Evolutionary conservation across 768 basidiomycete species (phyloP).

Genomic region (Mycena venus): DNA sequence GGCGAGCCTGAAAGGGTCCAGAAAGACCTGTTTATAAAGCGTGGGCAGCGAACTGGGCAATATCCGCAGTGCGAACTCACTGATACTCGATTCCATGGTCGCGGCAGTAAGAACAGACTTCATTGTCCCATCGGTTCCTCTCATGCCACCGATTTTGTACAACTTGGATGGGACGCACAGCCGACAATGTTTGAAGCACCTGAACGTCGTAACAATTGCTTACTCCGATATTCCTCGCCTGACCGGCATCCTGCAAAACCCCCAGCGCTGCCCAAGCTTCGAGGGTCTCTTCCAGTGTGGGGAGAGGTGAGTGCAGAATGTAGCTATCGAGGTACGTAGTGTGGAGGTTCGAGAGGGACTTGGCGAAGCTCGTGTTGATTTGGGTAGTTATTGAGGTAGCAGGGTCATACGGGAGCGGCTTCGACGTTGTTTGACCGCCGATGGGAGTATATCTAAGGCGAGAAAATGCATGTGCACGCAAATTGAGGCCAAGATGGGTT

Average conservation of each 20-base stretch:
- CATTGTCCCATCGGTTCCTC: conserved; percentile 81
- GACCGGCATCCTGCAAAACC: conserved; percentile 73
- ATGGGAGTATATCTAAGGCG: conserved; percentile 78
- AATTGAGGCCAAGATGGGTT: not conserved
- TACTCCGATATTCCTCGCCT: conserved; percentile 75
- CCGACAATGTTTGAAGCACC: conserved; percentile 65
- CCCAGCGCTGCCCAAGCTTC: conserved; percentile 79
- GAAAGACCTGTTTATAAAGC: conserved; percentile 73
- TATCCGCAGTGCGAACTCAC: conserved; percentile 50
- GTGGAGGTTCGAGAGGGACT: conserved; percentile 76
- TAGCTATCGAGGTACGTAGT: conserved; percentile 85
- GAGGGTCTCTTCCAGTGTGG: conserved; percentile 68
- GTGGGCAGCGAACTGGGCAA: not conserved
- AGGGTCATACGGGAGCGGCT: conserved; percentile 83
- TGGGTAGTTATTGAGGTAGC: conserved; percentile 66
- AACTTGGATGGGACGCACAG: conserved; percentile 72
- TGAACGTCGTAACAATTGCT: conserved; percentile 82
- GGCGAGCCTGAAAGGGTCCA: conserved; percentile 91
- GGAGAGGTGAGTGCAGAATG: conserved; percentile 82
- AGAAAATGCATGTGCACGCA: not conserved
- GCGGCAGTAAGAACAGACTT: conserved; percentile 75
- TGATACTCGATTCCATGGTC: conserved; percentile 79
- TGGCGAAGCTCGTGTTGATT: conserved; percentile 70
- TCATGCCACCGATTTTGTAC: conserved; percentile 92
- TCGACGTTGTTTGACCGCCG: conserved; percentile 75